Base-by-base conservation (phyloP, 495 filamentous ascomycete genomes). In the Trichoderma asperelloides region DNA sequence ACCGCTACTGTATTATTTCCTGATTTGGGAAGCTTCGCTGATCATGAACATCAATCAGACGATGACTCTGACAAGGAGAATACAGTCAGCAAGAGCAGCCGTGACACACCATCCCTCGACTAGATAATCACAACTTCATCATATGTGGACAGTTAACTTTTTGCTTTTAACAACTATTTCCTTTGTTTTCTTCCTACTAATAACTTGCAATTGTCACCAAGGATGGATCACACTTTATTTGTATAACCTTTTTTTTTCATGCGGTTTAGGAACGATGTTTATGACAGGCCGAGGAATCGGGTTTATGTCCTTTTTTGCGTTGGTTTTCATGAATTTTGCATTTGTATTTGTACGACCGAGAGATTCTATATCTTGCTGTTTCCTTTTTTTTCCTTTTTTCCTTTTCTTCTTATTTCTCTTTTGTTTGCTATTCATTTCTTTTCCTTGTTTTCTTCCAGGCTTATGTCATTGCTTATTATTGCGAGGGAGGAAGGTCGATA, bases 21-120 rank as follows among this genome's bases (percentile, higher is more conserved):
- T 30, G 23, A 60, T 0, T 1, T 23, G 12, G 51, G 3, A 8
- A 13, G 11, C 15, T 9, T 60, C 2, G 23, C 23, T 1, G 51
- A n/a, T 3, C n/a, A 11, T 3, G 51, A 60, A 18, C 6, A 18
- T 18, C 13, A 51, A 16, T 28, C 51, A 28, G 51, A 60, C 12
- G 51, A 28, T 60, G 51, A 60, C 15, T 60, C 51, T 60, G 51
- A 60, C 8, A 28, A 60, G 51, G 51, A 60, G 51, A 60, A 60
- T 15, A 13, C 23, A 1, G 9, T 28, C 51, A 60, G 51, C 23
- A 60, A 60, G 7, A 60, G 51, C 51, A 28, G 51, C 25, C 51
- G 8, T 28, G 51, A 60, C 23, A 60, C 23, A 5, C 5, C 51
- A 28, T 60, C 23, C 3, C 23, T 60, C n/a, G 51, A 60, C 9